These are phyloP conservation scores for Kwoniella bestiolae DNA, from an alignment of 768 basidiomycete species.

Conservation along the genomic window DNA sequence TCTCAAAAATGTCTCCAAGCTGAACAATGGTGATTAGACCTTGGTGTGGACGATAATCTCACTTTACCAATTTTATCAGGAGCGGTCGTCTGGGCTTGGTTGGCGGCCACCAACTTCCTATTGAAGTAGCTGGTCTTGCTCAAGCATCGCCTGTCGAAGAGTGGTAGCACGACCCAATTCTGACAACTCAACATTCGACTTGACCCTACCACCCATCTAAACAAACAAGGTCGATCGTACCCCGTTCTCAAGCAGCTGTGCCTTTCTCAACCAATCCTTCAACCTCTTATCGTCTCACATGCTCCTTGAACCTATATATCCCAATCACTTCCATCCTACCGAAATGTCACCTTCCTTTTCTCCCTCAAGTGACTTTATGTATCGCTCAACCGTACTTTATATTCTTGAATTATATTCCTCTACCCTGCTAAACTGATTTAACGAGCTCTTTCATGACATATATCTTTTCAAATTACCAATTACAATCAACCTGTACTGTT, in stretches of 20 bases:
- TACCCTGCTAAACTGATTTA: neutral
- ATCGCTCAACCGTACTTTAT: slow-evolving; percentile 7
- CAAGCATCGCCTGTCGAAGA: too few species aligned
- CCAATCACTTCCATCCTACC: neutral
- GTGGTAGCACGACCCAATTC: too few species aligned
- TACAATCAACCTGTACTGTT: neutral
- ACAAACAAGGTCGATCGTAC: too few species aligned
- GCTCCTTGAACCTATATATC: too few species aligned
- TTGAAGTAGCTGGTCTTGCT: slow-evolving; percentile 13
- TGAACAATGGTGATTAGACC: slow-evolving; percentile 62
- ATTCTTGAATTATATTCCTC: neutral
- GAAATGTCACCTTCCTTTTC: neutral
- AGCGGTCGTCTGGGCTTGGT: slow-evolving; percentile 66
- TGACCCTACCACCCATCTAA: too few species aligned
- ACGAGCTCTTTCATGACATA: neutral
- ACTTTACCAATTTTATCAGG: slow-evolving; percentile 88
- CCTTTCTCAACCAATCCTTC: too few species aligned
- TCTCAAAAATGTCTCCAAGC: neutral
- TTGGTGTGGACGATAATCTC: slow-evolving; percentile 88
- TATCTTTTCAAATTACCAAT: neutral
- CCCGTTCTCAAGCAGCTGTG: too few species aligned
- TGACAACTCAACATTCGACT: too few species aligned
- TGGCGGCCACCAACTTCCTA: slow-evolving; percentile 45
- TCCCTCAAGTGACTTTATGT: too few species aligned
- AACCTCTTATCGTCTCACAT: too few species aligned